Base-by-base conservation (phyloP, 1,139 yeast species). In the Lodderomyces margitis region DNA sequence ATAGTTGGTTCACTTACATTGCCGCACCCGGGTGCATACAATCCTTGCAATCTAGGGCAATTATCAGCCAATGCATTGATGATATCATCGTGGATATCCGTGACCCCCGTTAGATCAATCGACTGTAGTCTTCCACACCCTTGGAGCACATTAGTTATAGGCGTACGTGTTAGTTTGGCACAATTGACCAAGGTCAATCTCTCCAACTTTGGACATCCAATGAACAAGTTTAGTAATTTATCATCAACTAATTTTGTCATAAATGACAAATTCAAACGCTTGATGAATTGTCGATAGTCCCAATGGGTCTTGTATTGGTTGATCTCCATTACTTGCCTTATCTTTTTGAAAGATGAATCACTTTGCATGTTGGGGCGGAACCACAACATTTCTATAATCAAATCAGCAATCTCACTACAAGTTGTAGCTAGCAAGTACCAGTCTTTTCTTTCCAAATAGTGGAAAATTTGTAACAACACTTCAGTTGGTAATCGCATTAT, bases 81-180 rank as follows among this genome's bases (percentile, higher is more conserved):
- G 7, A 89, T 80, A 39, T 75, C 80, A 64, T 91, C 96, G 46
- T 72, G 77, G 40, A 72, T 68, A 49, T 75, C 80, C 34, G 74
- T 74, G n/a, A 88, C 83, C n/a, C 94, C 92, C 0, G 96, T 83
- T 53, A 92, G 74, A 64, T 92, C 98, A 39, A 92, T 83, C 34
- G 95, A 86, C 59, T 87, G 95, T 45, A 92, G 66, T 49, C 80
- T 74, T 46, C 74, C 75, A 61, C 96, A 88, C 27, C 80, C 78
- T 41, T 68, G 59, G 36, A 91, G 63, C 9, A 89, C 80, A 3
- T 68, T 66, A 3, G 85, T 72, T 28, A 91, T 77, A 8, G 91
- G 81, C 3, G 45, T 55, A 49, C 83, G 81, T 0, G 87, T 67
- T 28, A 91, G 64, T 47, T 78, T 74, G 14, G 81, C 74, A 61